phyloP scores from a whole-genome alignment of 176 grass and related monocot genomes.

The Cymbopogon citratus region DNA sequence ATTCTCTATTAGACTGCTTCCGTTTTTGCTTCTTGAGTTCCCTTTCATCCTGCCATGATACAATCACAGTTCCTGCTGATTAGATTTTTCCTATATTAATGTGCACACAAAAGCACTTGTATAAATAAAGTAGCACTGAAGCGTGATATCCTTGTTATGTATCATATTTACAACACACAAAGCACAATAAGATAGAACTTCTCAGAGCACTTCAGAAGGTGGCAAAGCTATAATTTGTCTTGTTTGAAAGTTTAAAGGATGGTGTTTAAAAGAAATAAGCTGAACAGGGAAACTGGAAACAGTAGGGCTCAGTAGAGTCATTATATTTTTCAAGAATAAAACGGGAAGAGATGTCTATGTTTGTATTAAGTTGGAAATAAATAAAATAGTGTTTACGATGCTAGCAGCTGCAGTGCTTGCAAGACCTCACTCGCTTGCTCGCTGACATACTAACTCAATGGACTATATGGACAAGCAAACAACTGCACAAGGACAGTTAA shows the following conservation, averaged over 20 bases:
- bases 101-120: not conserved
- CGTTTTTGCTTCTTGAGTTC: conserved; percentile 88
- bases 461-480: not conserved
- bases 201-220: not conserved
- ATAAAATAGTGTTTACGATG: not conserved
- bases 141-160: not conserved
- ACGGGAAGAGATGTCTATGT: not conserved
- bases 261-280: not conserved
- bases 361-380: not conserved
- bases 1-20: conserved; percentile 97
- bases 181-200: not conserved
- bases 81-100: not conserved
- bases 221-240: not conserved
- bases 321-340: not conserved
- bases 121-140: not conserved
- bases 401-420: not conserved
- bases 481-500: not conserved
- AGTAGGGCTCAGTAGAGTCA: not conserved
- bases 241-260: not conserved
- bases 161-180: not conserved
- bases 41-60: conserved; percentile 70
- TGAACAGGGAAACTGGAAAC: not conserved
- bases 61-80: not conserved
- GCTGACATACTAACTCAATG: not conserved
- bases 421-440: not conserved